Evolutionary conservation across 1,284 basidiomycete species (phyloP).

Genomic region (Cryptococcus maquisensis): DNA sequence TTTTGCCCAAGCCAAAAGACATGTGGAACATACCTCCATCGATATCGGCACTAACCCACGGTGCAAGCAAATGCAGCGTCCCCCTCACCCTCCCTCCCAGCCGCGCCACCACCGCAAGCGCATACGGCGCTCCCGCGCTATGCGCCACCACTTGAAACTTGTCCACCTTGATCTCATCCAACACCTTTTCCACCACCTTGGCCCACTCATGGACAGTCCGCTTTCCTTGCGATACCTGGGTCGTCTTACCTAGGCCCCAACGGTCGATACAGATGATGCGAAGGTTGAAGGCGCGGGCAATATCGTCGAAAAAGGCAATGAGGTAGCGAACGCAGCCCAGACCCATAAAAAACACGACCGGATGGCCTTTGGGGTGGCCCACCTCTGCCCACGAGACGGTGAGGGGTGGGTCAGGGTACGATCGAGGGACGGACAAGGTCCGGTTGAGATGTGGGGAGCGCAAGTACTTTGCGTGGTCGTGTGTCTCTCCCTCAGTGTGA

Average conservation of each 20-base stretch:
- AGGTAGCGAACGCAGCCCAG: constrained; percentile 90
- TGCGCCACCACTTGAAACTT: constrained; percentile 88
- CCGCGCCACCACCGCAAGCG: constrained; percentile 76
- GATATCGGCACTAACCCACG: constrained; percentile 84
- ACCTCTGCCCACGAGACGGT: constrained; percentile 91
- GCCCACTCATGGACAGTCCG: constrained; percentile 87
- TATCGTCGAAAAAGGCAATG: constrained; percentile 91
- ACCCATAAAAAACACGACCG: constrained; percentile 86
- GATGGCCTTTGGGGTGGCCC: constrained; percentile 73
- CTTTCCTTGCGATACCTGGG: constrained; percentile 63
- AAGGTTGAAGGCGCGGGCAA: constrained; percentile 80
- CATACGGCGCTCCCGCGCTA: constrained; percentile 94
- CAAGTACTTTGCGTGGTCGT: constrained; percentile 57
- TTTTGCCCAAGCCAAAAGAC: background rate
- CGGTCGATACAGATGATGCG: constrained; percentile 92
- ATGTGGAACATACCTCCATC: constrained; percentile 69
- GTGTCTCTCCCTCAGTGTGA: constrained; percentile 8
- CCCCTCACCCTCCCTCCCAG: constrained; percentile 72
- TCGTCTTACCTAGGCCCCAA: constrained; percentile 86
- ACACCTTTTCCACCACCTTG: constrained; percentile 78
- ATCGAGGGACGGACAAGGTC: constrained; percentile 68
- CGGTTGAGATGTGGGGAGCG: constrained; percentile 79
- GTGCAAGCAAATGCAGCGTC: constrained; percentile 82
- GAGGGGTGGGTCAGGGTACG: constrained; percentile 61
- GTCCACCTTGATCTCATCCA: constrained; percentile 72